These are phyloP conservation scores for Leccinum disarticulatum DNA, from an alignment of 768 basidiomycete genomes.

Conservation along the genomic window DNA sequence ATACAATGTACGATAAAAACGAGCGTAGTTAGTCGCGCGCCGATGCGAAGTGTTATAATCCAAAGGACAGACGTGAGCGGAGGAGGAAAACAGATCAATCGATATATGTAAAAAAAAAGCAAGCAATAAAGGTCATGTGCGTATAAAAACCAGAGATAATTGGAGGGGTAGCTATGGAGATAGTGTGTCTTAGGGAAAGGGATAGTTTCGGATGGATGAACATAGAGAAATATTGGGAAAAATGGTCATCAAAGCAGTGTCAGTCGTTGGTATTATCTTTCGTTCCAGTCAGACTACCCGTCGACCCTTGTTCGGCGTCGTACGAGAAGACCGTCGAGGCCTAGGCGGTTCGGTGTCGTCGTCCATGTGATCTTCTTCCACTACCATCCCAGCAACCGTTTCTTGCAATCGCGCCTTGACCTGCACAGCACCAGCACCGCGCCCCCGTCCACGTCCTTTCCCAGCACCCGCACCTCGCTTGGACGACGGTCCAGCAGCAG, in stretches of 20 bases:
- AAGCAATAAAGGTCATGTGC: background rate
- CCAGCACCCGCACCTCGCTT: slow-evolving; percentile 21
- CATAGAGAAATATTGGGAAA: slow-evolving; percentile 1
- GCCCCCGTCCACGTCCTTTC: slow-evolving; percentile 25
- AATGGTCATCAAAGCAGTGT: slow-evolving; percentile 2
- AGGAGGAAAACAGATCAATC: background rate
- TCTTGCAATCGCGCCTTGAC: slow-evolving; percentile 25
- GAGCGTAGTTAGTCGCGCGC: background rate
- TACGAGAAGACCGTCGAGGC: slow-evolving; percentile 37
- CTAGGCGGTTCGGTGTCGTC: slow-evolving; percentile 24
- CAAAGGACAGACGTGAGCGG: background rate
- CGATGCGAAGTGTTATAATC: background rate
- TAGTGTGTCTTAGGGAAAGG: background rate
- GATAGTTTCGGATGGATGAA: background rate
- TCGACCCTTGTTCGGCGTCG: slow-evolving; percentile 34
- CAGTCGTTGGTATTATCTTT: background rate
- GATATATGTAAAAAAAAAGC: background rate
- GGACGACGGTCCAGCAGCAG: slow-evolving; percentile 1
- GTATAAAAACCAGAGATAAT: background rate
- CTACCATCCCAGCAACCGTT: slow-evolving; percentile 25
- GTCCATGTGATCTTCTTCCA: slow-evolving; percentile 31
- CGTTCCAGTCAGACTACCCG: slow-evolving; percentile 4
- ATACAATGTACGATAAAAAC: background rate
- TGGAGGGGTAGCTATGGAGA: background rate
- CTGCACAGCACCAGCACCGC: slow-evolving; percentile 14